Conservation (phyloP, 2,329 filamentous ascomycete species). For the Aureobasidium sp. region DNA sequence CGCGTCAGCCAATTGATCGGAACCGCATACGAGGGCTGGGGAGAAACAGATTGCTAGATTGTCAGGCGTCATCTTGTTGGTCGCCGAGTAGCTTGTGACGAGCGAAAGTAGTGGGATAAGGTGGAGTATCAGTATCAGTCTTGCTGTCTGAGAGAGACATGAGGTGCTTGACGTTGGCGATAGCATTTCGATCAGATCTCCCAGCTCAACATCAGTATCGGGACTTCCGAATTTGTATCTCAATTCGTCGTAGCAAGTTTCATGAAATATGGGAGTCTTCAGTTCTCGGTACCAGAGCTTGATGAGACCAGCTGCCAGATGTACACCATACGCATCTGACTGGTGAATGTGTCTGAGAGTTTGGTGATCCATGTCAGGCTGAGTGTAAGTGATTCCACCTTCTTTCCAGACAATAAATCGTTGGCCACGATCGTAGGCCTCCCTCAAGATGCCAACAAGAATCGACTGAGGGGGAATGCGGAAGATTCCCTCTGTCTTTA, state of each 20-base stretch:
- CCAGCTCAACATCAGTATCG: constrained; percentile 29
- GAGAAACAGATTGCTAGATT: constrained; percentile 48
- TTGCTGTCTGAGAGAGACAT: constrained; percentile 35
- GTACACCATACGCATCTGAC: constrained; percentile 44
- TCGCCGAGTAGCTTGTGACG: constrained; percentile 35
- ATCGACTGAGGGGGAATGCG: constrained; percentile 43
- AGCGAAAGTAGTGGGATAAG: constrained; percentile 42
- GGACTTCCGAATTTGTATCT: constrained; percentile 34
- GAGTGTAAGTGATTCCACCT: constrained; percentile 26
- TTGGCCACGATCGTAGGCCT: constrained; percentile 48
- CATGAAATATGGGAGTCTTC: constrained; percentile 43
- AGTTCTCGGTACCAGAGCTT: constrained; percentile 49
- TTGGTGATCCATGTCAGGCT: constrained; percentile 28
- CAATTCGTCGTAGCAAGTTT: constrained; percentile 39
- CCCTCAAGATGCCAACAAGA: constrained; percentile 41
- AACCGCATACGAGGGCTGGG: constrained; percentile 42
- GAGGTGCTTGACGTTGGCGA: constrained; percentile 38
- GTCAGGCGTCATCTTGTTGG: constrained; percentile 47
- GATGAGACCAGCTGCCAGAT: constrained; percentile 44
- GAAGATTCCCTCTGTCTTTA: constrained; percentile 45
- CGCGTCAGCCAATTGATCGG: constrained; percentile 46
- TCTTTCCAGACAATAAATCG: constrained; percentile 46
- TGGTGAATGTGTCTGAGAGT: constrained; percentile 37
- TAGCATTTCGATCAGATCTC: constrained; percentile 37
- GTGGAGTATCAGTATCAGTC: constrained; percentile 42